phyloP scores from a whole-genome alignment of 306 rosid genomes.

The Corylus heterophylla region DNA sequence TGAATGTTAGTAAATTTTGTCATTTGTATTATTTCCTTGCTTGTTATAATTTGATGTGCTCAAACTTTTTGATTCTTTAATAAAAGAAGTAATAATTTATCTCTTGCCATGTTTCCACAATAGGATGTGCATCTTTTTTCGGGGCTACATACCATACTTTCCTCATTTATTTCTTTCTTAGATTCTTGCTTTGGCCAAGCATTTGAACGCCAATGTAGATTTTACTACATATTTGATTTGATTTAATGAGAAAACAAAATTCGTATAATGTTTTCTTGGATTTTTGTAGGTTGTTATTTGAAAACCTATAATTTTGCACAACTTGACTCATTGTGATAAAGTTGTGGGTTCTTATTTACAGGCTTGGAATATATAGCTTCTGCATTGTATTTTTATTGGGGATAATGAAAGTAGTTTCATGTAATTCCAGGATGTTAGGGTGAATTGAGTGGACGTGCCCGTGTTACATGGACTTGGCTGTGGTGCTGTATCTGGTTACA shows the following conservation, averaged over 20 bases:
- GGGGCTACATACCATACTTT: slow-evolving; percentile 5
- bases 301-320: background rate
- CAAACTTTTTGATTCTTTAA: slow-evolving; percentile 23
- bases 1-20: slow-evolving; percentile 73
- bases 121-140: slow-evolving; percentile 16
- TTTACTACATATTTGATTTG: background rate
- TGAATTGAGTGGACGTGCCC: slow-evolving; percentile 16
- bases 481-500: slow-evolving; percentile 30
- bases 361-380: slow-evolving; percentile 25
- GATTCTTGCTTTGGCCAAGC: slow-evolving; percentile 4
- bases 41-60: slow-evolving; percentile 24
- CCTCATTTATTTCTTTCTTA: background rate
- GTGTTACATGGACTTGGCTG: slow-evolving; percentile 23
- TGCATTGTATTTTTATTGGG: slow-evolving; percentile 24
- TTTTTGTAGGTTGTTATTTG: background rate
- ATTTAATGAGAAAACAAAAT: background rate
- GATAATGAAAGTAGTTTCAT: slow-evolving; percentile 1
- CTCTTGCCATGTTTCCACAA: slow-evolving; percentile 14
- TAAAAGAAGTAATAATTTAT: slow-evolving; percentile 14
- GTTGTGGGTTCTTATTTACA: background rate
- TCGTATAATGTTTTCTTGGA: background rate
- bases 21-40: slow-evolving; percentile 44
- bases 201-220: slow-evolving; percentile 19
- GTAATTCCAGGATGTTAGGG: slow-evolving; percentile 8
- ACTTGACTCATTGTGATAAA: background rate